These are phyloP conservation scores for Pleurozium schreberi DNA, from an alignment of 225 moss, liverwort and hornwort species.

Conservation along the genomic window DNA sequence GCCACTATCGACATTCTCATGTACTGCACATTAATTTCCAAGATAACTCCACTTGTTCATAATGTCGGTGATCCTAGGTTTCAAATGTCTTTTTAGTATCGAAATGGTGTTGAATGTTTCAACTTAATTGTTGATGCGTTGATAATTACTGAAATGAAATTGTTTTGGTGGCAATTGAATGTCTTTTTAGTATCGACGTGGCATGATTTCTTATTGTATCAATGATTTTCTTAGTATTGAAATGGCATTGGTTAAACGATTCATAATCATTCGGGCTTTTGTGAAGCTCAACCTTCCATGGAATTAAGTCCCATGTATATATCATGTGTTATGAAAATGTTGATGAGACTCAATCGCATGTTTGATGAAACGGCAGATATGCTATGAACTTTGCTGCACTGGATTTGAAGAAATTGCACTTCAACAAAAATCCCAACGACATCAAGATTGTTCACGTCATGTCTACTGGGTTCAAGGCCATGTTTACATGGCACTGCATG, in stretches of 20 bases:
- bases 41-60: too few species aligned
- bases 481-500: constrained; percentile 69
- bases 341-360: neutral
- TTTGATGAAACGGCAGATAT: constrained; percentile 38
- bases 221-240: neutral
- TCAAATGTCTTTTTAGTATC: too few species aligned
- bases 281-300: neutral
- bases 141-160: neutral
- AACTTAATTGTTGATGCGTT: neutral
- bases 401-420: constrained; percentile 44
- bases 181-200: neutral
- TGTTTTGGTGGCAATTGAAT: neutral
- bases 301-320: too few species aligned
- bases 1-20: neutral
- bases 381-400: constrained; percentile 72
- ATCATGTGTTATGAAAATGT: too few species aligned
- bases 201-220: neutral
- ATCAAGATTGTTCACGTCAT: constrained; percentile 73
- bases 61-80: too few species aligned
- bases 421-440: constrained; percentile 29
- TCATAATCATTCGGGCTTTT: too few species aligned
- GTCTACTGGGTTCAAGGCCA: constrained; percentile 75
- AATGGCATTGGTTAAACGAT: neutral
- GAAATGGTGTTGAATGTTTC: neutral
- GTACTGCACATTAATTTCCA: too few species aligned